These are phyloP conservation scores for Fusarium proliferatum DNA, from an alignment of 2,329 filamentous ascomycete species.

Conservation along the genomic window DNA sequence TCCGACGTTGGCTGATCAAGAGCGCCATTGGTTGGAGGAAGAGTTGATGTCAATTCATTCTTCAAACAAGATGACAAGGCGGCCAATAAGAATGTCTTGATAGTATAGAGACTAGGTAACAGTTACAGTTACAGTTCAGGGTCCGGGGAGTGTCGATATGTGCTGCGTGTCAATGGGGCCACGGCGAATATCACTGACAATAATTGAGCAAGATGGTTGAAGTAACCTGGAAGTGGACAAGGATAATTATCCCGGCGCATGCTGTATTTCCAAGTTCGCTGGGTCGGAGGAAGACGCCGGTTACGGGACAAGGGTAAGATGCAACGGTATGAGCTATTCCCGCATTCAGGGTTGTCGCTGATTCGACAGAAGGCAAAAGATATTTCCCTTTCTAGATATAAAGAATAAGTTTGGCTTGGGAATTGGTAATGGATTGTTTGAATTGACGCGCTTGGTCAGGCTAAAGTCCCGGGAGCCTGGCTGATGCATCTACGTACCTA, in stretches of 20 bases:
- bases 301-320: slow-evolving; percentile 23
- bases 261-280: slow-evolving; percentile 21
- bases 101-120: slow-evolving; percentile 30
- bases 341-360: slow-evolving; percentile 31
- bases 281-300: slow-evolving; percentile 25
- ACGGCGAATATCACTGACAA: neutral
- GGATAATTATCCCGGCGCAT: neutral
- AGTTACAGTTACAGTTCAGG: slow-evolving; percentile 16
- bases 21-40: slow-evolving; percentile 32
- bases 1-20: slow-evolving; percentile 20
- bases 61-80: slow-evolving; percentile 45
- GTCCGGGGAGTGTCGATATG: slow-evolving; percentile 35
- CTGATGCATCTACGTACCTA: neutral
- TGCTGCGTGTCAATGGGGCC: slow-evolving; percentile 34
- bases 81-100: slow-evolving; percentile 41
- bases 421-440: slow-evolving; percentile 40
- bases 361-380: slow-evolving; percentile 30
- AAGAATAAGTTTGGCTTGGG: slow-evolving; percentile 22
- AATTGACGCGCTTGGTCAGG: slow-evolving; percentile 28
- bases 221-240: neutral
- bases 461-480: slow-evolving; percentile 7
- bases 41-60: slow-evolving; percentile 47
- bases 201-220: neutral
- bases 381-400: slow-evolving; percentile 29
- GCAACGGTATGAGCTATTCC: slow-evolving; percentile 34